Evolutionary conservation across 805 yeast species (phyloP).

Genomic region (Metschnikowia kofuensis): DNA sequence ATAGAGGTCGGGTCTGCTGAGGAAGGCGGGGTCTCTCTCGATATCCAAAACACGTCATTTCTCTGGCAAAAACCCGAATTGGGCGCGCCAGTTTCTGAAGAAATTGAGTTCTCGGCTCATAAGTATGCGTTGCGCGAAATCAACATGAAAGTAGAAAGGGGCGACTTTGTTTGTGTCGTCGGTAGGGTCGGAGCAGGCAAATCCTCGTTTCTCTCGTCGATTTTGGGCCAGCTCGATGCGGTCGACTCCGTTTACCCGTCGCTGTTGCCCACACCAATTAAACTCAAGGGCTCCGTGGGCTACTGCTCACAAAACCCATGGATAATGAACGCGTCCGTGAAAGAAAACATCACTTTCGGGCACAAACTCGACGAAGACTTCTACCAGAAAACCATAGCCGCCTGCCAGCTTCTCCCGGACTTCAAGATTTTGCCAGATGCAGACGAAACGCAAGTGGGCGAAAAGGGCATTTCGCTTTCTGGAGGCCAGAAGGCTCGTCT

Average conservation of each 20-base stretch:
- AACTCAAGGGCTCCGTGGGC: slow-evolving; percentile 33
- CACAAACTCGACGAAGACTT: slow-evolving; percentile 28
- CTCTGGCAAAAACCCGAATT: slow-evolving; percentile 12
- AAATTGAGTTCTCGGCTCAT: slow-evolving; percentile 25
- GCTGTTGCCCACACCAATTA: slow-evolving; percentile 11
- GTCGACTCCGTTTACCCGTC: slow-evolving; percentile 7
- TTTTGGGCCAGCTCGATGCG: slow-evolving; percentile 17
- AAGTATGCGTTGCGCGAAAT: slow-evolving; percentile 14
- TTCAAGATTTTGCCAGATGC: slow-evolving; percentile 37
- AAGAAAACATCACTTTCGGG: slow-evolving; percentile 40
- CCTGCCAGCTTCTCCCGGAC: slow-evolving; percentile 37
- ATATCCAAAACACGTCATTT: slow-evolving; percentile 12
- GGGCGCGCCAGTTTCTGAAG: slow-evolving; percentile 2
- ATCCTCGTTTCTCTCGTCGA: slow-evolving; percentile 13
- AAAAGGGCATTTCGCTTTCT: slow-evolving; percentile 40
- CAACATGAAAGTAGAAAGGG: slow-evolving; percentile 8
- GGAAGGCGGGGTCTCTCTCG: not conserved
- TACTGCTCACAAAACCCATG: slow-evolving; percentile 42
- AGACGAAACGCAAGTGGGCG: slow-evolving; percentile 43
- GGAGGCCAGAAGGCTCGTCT: slow-evolving; percentile 45
- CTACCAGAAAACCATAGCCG: slow-evolving; percentile 32
- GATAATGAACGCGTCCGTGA: slow-evolving; percentile 40
- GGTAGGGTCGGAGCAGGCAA: slow-evolving; percentile 19
- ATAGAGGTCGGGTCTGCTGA: slow-evolving; percentile 3
- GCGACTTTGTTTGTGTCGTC: slow-evolving; percentile 16